These are phyloP conservation scores for Puccinia horiana DNA, from an alignment of 1,284 basidiomycete genomes.

Conservation along the genomic window DNA sequence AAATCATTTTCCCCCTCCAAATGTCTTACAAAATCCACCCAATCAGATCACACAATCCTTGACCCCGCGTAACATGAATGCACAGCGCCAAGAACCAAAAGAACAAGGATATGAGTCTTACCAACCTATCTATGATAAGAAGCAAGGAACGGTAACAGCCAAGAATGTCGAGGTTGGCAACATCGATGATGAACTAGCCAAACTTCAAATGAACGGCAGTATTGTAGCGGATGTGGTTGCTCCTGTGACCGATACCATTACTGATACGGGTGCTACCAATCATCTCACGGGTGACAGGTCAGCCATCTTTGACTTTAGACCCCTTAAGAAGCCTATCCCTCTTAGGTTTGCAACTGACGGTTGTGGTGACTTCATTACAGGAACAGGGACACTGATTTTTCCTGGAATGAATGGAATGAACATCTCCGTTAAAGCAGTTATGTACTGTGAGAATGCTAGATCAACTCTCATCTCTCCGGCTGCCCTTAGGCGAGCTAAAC, in stretches of 20 bases:
- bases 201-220: background rate
- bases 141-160: background rate
- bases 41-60: background rate
- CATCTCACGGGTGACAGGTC: background rate
- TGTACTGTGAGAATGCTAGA: slow-evolving; percentile 8
- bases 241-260: background rate
- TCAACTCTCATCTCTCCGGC: background rate
- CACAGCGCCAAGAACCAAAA: background rate
- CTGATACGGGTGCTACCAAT: background rate
- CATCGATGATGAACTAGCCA: background rate
- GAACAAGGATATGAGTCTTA: background rate
- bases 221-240: background rate
- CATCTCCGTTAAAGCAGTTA: background rate
- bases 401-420: slow-evolving; percentile 12
- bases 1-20: background rate
- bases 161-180: background rate
- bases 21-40: background rate
- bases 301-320: background rate
- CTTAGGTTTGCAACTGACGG: slow-evolving; percentile 23
- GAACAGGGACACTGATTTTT: background rate
- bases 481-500: background rate
- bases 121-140: background rate
- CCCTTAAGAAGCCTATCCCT: background rate
- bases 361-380: background rate
- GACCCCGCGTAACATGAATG: too few relatives aligned